These are phyloP conservation scores for Scutellaria barbata DNA, from an alignment of 257 asterid genomes.

Conservation along the genomic window DNA sequence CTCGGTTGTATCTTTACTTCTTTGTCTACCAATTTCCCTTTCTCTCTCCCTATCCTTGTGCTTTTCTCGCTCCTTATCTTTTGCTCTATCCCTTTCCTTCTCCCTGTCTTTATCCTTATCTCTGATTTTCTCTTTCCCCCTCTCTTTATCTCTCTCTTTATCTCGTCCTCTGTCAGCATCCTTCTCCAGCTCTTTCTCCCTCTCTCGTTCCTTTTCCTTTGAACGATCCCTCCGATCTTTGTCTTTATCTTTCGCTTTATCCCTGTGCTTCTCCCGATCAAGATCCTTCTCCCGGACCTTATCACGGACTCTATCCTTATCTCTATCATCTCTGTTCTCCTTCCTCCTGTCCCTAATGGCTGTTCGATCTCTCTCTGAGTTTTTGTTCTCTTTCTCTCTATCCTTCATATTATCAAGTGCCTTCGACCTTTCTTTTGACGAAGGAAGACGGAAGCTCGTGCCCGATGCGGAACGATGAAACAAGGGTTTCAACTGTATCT, in stretches of 20 bases:
- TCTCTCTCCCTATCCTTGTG: constrained; percentile 56
- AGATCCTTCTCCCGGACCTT: constrained; percentile 59
- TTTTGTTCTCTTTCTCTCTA: constrained; percentile 58
- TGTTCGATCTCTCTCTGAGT: constrained; percentile 48
- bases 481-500: too few species aligned
- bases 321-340: constrained; percentile 71
- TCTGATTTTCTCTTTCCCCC: constrained; percentile 58
- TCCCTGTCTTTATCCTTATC: constrained; percentile 66
- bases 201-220: constrained; percentile 59
- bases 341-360: constrained; percentile 67
- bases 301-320: constrained; percentile 58
- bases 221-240: constrained; percentile 61
- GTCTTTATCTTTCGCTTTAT: constrained; percentile 66
- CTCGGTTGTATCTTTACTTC: constrained; percentile 56
- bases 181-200: constrained; percentile 54
- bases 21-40: constrained; percentile 57
- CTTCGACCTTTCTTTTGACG: constrained; percentile 64
- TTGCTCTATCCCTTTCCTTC: constrained; percentile 58
- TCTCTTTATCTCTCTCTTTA: constrained; percentile 61
- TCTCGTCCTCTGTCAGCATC: constrained; percentile 49
- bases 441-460: too few species aligned
- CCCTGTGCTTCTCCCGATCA: constrained; percentile 66
- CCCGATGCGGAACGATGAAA: too few species aligned
- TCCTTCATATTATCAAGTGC: constrained; percentile 47
- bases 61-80: constrained; percentile 55